Conservation (phyloP, 805 yeast genomes). For the Danielia oregonensis region DNA sequence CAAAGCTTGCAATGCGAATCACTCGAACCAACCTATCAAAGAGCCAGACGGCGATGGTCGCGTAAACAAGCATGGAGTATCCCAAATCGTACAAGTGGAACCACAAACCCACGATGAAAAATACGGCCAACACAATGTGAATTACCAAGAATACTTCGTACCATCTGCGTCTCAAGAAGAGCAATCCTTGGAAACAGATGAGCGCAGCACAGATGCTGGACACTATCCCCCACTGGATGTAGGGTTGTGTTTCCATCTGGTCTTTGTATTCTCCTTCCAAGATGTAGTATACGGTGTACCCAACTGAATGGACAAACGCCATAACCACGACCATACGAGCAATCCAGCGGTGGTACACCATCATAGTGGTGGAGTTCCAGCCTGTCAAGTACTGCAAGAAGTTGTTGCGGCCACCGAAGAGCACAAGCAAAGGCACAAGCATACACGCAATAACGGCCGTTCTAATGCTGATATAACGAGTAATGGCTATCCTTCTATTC, state of each 20-base stretch:
- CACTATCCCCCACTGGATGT: slow-evolving; percentile 12
- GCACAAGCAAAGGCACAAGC: slow-evolving; percentile 14
- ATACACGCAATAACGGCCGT: slow-evolving; percentile 15
- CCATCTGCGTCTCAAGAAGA: slow-evolving; percentile 11
- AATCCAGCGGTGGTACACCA: slow-evolving; percentile 17
- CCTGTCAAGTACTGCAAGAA: slow-evolving; percentile 17
- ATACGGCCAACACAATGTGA: slow-evolving; percentile 15
- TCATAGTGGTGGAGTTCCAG: slow-evolving; percentile 16
- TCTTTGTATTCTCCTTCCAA: slow-evolving; percentile 1
- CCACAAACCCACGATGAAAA: slow-evolving; percentile 15
- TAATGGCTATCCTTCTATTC: slow-evolving; percentile 6
- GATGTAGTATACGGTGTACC: slow-evolving; percentile 7
- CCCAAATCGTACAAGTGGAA: slow-evolving; percentile 9
- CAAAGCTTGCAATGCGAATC: slow-evolving; percentile 27
- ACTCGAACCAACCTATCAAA: slow-evolving; percentile 32
- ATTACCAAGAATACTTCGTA: slow-evolving; percentile 16
- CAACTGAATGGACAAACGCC: slow-evolving; percentile 14
- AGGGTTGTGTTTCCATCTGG: slow-evolving; percentile 7
- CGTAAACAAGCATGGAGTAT: slow-evolving; percentile 9
- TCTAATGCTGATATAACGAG: slow-evolving; percentile 12
- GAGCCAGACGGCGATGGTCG: slow-evolving; percentile 26
- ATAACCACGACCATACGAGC: slow-evolving; percentile 14
- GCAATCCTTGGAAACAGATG: slow-evolving; percentile 17
- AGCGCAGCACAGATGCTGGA: slow-evolving; percentile 10
- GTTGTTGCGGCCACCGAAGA: slow-evolving; percentile 19